Percentiles rank a stretch among this genome's conserved stretches.
These are phyloP conservation scores for Trichothecium roseum DNA, from an alignment of 2,329 filamentous ascomycete genomes.

Conservation along the genomic window DNA sequence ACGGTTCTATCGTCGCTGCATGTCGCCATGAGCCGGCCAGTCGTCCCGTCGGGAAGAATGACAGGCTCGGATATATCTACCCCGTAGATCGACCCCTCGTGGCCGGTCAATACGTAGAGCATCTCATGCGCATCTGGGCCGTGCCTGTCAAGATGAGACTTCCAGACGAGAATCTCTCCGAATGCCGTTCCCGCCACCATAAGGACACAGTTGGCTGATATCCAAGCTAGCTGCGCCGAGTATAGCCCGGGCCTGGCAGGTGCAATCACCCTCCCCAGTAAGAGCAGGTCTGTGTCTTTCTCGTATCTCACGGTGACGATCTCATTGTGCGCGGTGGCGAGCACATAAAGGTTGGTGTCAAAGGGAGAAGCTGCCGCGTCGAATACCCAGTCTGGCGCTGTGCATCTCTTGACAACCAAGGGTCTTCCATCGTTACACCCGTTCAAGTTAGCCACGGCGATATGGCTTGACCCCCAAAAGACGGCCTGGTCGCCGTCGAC, in stretches of 20 bases:
- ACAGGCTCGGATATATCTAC: constrained; percentile 63
- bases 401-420: constrained; percentile 23
- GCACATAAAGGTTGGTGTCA: constrained; percentile 33
- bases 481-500: constrained; percentile 33
- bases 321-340: constrained; percentile 84
- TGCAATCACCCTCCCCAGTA: constrained; percentile 42
- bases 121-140: constrained; percentile 23
- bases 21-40: constrained; percentile 60
- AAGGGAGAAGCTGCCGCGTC: constrained; percentile 47
- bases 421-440: constrained; percentile 9
- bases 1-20: constrained; percentile 94
- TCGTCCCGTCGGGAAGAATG: constrained; percentile 18
- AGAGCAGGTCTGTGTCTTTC: constrained; percentile 16
- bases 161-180: constrained; percentile 89
- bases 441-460: constrained; percentile 28
- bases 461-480: constrained; percentile 59
- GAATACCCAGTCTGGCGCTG: constrained; percentile 67
- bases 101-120: constrained; percentile 49
- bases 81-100: constrained; percentile 91
- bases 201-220: constrained; percentile 48
- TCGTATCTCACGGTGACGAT: constrained; percentile 41
- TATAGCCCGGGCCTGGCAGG: constrained; percentile 80
- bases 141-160: constrained; percentile 35
- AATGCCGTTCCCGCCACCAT: constrained; percentile 88
- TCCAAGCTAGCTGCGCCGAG: constrained; percentile 64